phyloP scores from a whole-genome alignment of 1,284 basidiomycete species.

The Irpex lacteus region DNA sequence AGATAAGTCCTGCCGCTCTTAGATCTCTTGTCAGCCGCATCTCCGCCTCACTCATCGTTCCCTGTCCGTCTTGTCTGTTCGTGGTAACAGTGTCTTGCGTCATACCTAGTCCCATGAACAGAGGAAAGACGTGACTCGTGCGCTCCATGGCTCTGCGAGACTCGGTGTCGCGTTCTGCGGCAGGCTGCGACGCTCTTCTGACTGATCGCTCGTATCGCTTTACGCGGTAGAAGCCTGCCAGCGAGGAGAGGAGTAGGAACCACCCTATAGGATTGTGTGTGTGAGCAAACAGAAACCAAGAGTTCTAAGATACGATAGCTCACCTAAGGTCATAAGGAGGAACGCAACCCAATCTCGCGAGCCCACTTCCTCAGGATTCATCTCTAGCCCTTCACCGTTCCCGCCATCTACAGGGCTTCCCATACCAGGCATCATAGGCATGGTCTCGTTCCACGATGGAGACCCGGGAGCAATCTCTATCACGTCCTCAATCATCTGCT shows the following conservation, averaged over 20 bases:
- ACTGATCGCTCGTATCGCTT: conserved; percentile 77
- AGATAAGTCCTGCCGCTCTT: conserved; percentile 51
- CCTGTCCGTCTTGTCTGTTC: conserved; percentile 13
- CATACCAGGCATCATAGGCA: conserved; percentile 4
- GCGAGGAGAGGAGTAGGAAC: conserved; percentile 81
- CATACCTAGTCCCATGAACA: not conserved
- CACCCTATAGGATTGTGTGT: conserved; percentile 54
- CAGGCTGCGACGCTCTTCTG: conserved; percentile 32
- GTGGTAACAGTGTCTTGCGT: conserved; percentile 14
- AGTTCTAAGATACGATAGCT: not conserved
- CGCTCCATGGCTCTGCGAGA: conserved; percentile 49
- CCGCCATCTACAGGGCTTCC: not conserved
- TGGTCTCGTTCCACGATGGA: conserved; percentile 16
- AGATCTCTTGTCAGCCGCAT: conserved; percentile 48
- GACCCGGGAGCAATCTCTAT: conserved; percentile 15
- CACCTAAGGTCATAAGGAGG: conserved; percentile 85
- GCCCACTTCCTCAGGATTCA: conserved; percentile 34
- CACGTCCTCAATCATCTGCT: conserved; percentile 23
- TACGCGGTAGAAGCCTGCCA: conserved; percentile 82
- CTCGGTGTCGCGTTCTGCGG: conserved; percentile 39
- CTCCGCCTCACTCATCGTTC: conserved; percentile 34
- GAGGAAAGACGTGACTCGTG: conserved; percentile 3
- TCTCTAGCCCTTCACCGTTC: conserved; percentile 26
- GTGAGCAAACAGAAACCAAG: not conserved
- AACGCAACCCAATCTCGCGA: conserved; percentile 84